These are phyloP conservation scores for Hypomontagnella monticulosa DNA, from an alignment of 495 filamentous ascomycete genomes.

Conservation along the genomic window DNA sequence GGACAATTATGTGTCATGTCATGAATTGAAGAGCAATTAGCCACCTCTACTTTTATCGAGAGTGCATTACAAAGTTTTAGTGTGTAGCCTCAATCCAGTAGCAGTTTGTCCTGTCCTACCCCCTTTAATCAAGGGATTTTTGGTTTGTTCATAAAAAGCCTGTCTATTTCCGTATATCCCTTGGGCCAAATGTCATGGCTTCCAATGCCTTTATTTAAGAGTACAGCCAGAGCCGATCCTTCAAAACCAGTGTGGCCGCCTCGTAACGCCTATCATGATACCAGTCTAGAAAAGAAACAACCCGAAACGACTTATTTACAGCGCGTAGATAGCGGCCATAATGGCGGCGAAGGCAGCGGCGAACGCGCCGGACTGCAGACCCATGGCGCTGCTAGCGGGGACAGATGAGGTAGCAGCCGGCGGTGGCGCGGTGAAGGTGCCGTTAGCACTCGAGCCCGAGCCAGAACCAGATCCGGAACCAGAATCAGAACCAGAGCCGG, in stretches of 20 bases:
- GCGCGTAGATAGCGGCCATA: slow-evolving; percentile 44
- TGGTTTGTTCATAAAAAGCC: slow-evolving; percentile 27
- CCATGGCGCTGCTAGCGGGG: slow-evolving; percentile 32
- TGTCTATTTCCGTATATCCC: slow-evolving; percentile 35
- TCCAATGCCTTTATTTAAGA: slow-evolving; percentile 7
- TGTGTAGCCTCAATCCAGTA: slow-evolving; percentile 22
- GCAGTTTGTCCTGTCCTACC: slow-evolving; percentile 15
- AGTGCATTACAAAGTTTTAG: slow-evolving; percentile 34
- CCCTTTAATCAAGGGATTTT: slow-evolving; percentile 13
- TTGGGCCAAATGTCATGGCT: background rate
- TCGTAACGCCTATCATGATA: slow-evolving; percentile 33
- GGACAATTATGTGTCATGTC: slow-evolving; percentile 25
- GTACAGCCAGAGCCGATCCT: slow-evolving; percentile 14
- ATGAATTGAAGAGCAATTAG: slow-evolving; percentile 30
- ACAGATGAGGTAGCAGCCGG: slow-evolving; percentile 32
- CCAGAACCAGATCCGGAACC: slow-evolving; percentile 20
- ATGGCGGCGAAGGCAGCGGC: slow-evolving; percentile 44
- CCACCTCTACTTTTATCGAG: slow-evolving; percentile 22
- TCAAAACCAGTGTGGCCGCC: slow-evolving; percentile 20
- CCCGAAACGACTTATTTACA: slow-evolving; percentile 24
- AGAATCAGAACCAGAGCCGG: slow-evolving; percentile 26
- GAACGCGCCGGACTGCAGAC: slow-evolving; percentile 38
- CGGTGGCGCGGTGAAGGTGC: slow-evolving; percentile 34
- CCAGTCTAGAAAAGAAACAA: slow-evolving; percentile 8
- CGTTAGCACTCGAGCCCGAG: slow-evolving; percentile 40